Percentiles rank a stretch among this genome's conserved stretches.
phyloP scores from a whole-genome alignment of 257 asterid genomes.

The Leptodermis oblonga region DNA sequence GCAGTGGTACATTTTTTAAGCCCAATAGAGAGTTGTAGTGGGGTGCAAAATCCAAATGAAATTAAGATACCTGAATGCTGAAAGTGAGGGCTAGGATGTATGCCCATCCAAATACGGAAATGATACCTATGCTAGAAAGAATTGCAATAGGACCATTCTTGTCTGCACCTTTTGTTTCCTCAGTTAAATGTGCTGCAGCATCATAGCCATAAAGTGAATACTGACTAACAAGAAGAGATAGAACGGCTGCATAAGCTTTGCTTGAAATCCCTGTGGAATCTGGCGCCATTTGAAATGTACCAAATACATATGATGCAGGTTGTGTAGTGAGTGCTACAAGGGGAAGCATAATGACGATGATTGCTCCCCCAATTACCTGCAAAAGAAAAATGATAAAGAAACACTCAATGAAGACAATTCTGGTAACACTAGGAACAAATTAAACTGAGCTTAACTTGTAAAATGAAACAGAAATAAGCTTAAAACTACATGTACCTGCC shows the following conservation, averaged over 20 bases:
- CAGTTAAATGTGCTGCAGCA: slow-evolving; percentile 45
- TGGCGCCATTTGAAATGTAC: slow-evolving; percentile 30
- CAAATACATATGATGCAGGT: slow-evolving; percentile 42
- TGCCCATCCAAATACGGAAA: slow-evolving; percentile 43
- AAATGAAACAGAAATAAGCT: no score
- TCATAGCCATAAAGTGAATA: slow-evolving; percentile 43
- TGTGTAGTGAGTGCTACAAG: slow-evolving; percentile 34
- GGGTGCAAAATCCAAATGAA: background rate
- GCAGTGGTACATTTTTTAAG: no score
- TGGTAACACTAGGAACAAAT: no score
- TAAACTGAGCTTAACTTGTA: no score
- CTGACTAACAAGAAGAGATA: slow-evolving; percentile 32
- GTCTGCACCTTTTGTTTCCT: slow-evolving; percentile 46
- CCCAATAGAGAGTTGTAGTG: no score
- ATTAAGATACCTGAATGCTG: slow-evolving; percentile 42
- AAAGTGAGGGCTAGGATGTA: slow-evolving; percentile 42
- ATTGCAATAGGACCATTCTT: slow-evolving; percentile 47
- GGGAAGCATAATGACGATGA: slow-evolving; percentile 38
- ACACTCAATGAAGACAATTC: no score
- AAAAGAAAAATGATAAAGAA: background rate
- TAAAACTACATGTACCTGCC: slow-evolving; percentile 34
- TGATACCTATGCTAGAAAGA: slow-evolving; percentile 40
- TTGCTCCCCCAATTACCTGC: slow-evolving; percentile 37
- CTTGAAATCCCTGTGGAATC: slow-evolving; percentile 32
- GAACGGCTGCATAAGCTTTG: slow-evolving; percentile 33